Base-by-base conservation (phyloP, 257 asterid species). In the Solanum sejunctum region DNA sequence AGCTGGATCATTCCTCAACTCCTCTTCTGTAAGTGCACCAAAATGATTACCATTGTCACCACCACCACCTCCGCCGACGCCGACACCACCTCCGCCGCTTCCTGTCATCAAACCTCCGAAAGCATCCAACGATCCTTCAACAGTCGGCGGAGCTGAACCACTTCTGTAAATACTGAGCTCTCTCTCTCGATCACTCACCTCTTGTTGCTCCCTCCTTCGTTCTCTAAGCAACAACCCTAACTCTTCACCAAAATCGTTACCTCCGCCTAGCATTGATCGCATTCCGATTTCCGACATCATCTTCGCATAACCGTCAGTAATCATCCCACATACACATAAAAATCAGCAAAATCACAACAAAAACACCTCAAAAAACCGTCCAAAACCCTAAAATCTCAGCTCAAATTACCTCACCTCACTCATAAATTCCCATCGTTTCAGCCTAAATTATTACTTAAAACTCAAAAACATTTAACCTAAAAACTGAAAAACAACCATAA, bases 131-230 rank as follows among this genome's bases (percentile, higher is more conserved):
- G 93, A 91, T 86, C 94, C 92, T 66, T 92, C 92, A 11, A 90
- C 89, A 7, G 87, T 88, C 10, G 94, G 97, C n/a, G 97, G 97
- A 2, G 95, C 95, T 4, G 95, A 92, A 56, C 97, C 97, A 77
- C 95, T 92, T 51, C 97, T 85, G 57, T 86, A 90, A 80, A 89
- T 87, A 86, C 85, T 88, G 54, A 89, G 92, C 80, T 93, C 94
- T 41, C 90, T 87, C 81, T 89, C 95, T 43, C 86, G 89, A 79
- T 92, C 91, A 86, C 84, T 89, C 57, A 84, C 79, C 81, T 90
- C 92, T 39, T 88, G 91, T 69, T 83, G 84, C 63, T 58, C 81
- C 85, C 85, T 87, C 84, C 80, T 64, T 71, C 84, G 89, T 67
- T 91, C 91, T 55, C 91, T 88, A 89, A 89, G 84, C 84, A 93